These are phyloP conservation scores for Cavenderia fasciculata DNA, from an alignment of 78 protist species.

Conservation along the genomic window DNA sequence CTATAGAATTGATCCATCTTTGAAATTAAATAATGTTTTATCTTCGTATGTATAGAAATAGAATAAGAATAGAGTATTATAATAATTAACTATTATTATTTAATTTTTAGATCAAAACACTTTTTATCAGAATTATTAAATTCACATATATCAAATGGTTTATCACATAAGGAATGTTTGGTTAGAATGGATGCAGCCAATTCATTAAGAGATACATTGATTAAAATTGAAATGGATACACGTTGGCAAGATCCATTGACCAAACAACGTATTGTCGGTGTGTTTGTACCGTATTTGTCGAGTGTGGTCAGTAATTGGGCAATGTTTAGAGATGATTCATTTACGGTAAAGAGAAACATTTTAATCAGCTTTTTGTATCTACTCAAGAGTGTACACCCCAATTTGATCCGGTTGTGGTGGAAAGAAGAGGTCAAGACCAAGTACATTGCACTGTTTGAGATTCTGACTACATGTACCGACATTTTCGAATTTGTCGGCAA, in stretches of 20 bases:
- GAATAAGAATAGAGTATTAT: background rate
- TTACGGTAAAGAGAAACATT: slow-evolving; percentile 54
- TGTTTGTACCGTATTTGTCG: slow-evolving; percentile 25
- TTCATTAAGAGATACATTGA: slow-evolving; percentile 45
- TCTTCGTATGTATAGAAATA: background rate
- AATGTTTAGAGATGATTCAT: slow-evolving; percentile 42
- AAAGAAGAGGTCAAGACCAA: slow-evolving; percentile 59
- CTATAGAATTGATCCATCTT: slow-evolving; percentile 23
- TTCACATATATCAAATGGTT: slow-evolving; percentile 12
- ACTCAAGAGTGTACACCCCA: slow-evolving; percentile 29
- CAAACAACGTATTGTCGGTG: slow-evolving; percentile 75
- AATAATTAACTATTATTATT: background rate
- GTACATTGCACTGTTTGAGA: slow-evolving; percentile 16
- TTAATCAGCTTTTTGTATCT: slow-evolving; percentile 40
- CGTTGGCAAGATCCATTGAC: slow-evolving; percentile 41
- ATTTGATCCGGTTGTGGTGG: slow-evolving; percentile 58
- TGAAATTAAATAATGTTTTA: background rate
- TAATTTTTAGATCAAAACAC: slow-evolving; percentile 12
- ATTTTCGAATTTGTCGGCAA: slow-evolving; percentile 66
- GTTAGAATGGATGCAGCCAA: slow-evolving; percentile 75
- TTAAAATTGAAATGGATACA: slow-evolving; percentile 61
- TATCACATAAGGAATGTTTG: slow-evolving; percentile 6
- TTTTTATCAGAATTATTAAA: slow-evolving; percentile 43
- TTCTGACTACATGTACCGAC: slow-evolving; percentile 33
- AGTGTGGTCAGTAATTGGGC: slow-evolving; percentile 48